A percentile compares a stretch with the other conserved stretches of the same genome.
Conservation (phyloP, 768 basidiomycete genomes). For the Mycena vulgaris region DNA sequence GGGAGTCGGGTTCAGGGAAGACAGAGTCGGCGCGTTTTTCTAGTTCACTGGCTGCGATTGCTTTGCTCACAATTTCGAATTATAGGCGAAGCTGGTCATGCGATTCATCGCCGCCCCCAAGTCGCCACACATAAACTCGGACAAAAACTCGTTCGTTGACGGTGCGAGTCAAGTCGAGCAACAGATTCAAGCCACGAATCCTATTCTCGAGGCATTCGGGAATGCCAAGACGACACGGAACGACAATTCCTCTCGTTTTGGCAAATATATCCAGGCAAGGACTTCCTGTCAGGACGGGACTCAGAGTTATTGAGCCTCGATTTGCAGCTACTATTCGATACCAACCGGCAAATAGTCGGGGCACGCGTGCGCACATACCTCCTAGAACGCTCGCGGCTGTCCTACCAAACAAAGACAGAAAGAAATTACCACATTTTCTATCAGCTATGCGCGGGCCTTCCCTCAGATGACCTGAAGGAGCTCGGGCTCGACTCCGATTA, state of each 20-base stretch:
- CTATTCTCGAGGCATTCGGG: constrained; percentile 98
- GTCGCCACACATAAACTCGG: constrained; percentile 74
- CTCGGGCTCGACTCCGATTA: constrained; percentile 90
- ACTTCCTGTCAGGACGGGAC: background rate
- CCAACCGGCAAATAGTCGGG: constrained; percentile 95
- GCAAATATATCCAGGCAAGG: constrained; percentile 97
- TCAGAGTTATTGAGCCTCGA: constrained; percentile 17
- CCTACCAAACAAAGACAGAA: constrained; percentile 96
- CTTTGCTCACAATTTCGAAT: constrained; percentile 12
- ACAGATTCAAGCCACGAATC: constrained; percentile 98
- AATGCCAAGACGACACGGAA: constrained; percentile 99
- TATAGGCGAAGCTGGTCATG: constrained; percentile 97
- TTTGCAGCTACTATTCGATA: constrained; percentile 93
- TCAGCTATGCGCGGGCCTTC: constrained; percentile 97
- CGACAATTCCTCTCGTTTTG: constrained; percentile 98
- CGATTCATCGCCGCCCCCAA: constrained; percentile 98
- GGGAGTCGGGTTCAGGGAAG: constrained; percentile 99
- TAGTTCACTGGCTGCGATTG: background rate
- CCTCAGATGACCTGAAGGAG: constrained; percentile 94
- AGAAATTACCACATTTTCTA: constrained; percentile 99
- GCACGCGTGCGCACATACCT: constrained; percentile 98
- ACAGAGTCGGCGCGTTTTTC: constrained; percentile 88
- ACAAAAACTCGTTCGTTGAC: constrained; percentile 84
- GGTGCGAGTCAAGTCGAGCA: constrained; percentile 95
- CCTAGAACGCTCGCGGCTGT: constrained; percentile 95